Conservation (phyloP, 148 eudicot genomes). For the Silene conica region DNA sequence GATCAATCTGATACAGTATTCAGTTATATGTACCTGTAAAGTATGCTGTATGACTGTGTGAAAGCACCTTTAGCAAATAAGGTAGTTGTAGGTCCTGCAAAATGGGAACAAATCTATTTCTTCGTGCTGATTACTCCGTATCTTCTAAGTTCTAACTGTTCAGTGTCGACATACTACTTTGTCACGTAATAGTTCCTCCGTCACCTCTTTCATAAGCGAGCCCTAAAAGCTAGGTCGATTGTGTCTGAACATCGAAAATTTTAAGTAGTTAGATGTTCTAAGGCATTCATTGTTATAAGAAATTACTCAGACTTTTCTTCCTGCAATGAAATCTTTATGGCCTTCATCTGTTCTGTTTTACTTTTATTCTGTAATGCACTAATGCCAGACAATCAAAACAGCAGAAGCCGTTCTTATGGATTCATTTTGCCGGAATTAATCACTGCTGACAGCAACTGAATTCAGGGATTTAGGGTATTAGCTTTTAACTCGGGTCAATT, state of each 20-base stretch:
- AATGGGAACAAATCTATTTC: background rate
- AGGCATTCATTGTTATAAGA: background rate
- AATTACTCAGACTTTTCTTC: background rate
- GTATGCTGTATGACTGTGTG: background rate
- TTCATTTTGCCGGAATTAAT: background rate
- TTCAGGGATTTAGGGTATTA: background rate
- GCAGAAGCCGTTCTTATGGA: background rate
- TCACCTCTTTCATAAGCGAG: no score
- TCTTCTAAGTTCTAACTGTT: background rate
- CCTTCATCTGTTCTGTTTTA: background rate
- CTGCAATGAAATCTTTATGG: background rate
- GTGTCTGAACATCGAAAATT: no score
- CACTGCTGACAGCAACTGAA: background rate
- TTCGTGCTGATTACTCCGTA: no score
- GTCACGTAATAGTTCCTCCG: no score
- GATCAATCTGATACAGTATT: background rate
- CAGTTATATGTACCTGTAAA: background rate
- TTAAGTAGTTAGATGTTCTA: no score
- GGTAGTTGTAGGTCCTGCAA: background rate
- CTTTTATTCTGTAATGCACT: background rate
- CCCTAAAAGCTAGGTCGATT: no score
- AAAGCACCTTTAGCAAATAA: background rate
- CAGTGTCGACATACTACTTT: background rate
- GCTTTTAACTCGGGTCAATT: no score
- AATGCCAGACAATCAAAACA: background rate